A percentile compares a stretch with the other conserved stretches of the same genome.
phyloP scores from a whole-genome alignment of 2,329 filamentous ascomycete species.

The Pseudocercospora fijiensis region DNA sequence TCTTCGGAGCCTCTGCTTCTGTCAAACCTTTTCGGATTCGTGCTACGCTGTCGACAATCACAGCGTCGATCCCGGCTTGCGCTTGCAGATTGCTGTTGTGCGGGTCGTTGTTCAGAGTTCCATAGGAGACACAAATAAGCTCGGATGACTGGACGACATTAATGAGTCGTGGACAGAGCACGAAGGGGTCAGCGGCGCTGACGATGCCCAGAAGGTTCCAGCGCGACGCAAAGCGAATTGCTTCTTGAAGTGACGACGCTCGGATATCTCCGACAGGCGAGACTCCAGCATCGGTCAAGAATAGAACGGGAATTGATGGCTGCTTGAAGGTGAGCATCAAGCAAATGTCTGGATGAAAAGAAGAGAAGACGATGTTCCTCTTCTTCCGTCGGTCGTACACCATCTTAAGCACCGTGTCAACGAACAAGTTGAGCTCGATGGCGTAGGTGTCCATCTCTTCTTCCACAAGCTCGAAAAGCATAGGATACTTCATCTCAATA shows the following conservation, averaged over 20 bases:
- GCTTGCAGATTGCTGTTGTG: constrained; percentile 86
- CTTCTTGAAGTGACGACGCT: constrained; percentile 89
- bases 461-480: constrained; percentile 92
- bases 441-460: constrained; percentile 97
- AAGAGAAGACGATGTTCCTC: constrained; percentile 94
- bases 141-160: constrained; percentile 92
- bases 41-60: constrained; percentile 93
- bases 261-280: constrained; percentile 80
- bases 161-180: constrained; percentile 84
- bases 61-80: constrained; percentile 91
- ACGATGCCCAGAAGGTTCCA: constrained; percentile 96
- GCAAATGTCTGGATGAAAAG: constrained; percentile 96
- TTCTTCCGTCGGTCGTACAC: constrained; percentile 82
- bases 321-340: constrained; percentile 94
- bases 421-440: constrained; percentile 93
- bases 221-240: constrained; percentile 85
- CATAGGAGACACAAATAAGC: constrained; percentile 92
- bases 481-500: constrained; percentile 98
- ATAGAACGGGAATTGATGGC: constrained; percentile 91
- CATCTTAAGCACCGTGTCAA: constrained; percentile 84
- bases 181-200: constrained; percentile 80
- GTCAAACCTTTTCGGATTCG: constrained; percentile 89
- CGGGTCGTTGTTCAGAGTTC: constrained; percentile 83
- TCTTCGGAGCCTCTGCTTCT: constrained; percentile 29
- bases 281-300: constrained; percentile 87